phyloP scores from a whole-genome alignment of 352 stramenopile genomes.

The Pythium volutum region DNA sequence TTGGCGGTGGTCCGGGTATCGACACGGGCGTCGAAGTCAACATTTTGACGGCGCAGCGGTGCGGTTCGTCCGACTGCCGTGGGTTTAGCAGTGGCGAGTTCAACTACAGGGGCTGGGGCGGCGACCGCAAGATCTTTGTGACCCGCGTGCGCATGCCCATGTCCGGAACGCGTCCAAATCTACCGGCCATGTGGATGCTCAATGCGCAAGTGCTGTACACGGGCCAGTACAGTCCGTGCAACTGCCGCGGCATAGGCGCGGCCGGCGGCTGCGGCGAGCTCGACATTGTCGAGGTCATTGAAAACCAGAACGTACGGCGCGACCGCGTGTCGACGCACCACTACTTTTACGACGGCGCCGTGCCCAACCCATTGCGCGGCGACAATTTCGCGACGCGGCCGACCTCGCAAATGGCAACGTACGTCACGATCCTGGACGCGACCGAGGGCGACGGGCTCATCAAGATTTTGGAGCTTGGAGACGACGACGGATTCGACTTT shows the following conservation, averaged over 20 bases:
- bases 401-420: slow-evolving; percentile 35
- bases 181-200: slow-evolving; percentile 59
- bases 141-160: slow-evolving; percentile 54
- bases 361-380: slow-evolving; percentile 24
- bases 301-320: slow-evolving; percentile 29
- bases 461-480: slow-evolving; percentile 59
- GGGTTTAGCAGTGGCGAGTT: slow-evolving; percentile 34
- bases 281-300: slow-evolving; percentile 63
- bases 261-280: slow-evolving; percentile 61
- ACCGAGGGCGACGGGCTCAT: slow-evolving; percentile 38
- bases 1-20: slow-evolving; percentile 42
- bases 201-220: slow-evolving; percentile 52
- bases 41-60: slow-evolving; percentile 53
- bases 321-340: slow-evolving; percentile 56
- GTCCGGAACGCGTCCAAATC: slow-evolving; percentile 29
- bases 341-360: slow-evolving; percentile 58
- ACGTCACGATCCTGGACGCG: slow-evolving; percentile 59
- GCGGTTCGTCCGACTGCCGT: slow-evolving; percentile 27
- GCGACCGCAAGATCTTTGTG: slow-evolving; percentile 66
- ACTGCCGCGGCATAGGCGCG: slow-evolving; percentile 55
- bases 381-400: slow-evolving; percentile 53
- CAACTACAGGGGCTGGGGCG: slow-evolving; percentile 59
- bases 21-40: slow-evolving; percentile 60
- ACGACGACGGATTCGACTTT: slow-evolving; percentile 40
- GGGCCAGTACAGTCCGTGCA: slow-evolving; percentile 56